Base-by-base conservation (phyloP, 768 basidiomycete genomes). In the Tremella yokohamensis region DNA sequence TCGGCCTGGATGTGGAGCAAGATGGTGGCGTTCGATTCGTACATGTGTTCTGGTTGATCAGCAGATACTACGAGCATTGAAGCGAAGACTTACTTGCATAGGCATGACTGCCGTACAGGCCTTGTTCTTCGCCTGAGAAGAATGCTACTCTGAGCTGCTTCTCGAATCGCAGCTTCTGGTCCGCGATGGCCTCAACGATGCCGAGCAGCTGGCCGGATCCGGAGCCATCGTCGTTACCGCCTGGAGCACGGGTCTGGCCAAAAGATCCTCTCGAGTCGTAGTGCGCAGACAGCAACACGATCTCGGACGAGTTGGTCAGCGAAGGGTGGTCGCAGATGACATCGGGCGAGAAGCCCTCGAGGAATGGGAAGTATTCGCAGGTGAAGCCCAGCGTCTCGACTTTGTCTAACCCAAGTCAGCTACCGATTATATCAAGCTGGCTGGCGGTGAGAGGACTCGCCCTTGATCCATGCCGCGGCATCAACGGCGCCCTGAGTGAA, bases 81-180 rank as follows among this genome's bases (percentile, higher is more conserved):
- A 56, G 22, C 13, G 12, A 40, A n/a, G 7, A 44, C 87, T 72
- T 71, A 89, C 89, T 79, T 13, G 91, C 86, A 73, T 92, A 93
- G 7, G 85, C 84, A 61, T 77, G 82, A 19, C 87, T 89, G 25
- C 92, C 92, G 13, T 84, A 73, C 15, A 92, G 77, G 3, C 92
- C 92, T 70, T 96, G 92, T 66, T 96, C 92, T 72, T 96, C 92
- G 4, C 91, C 92, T 1, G 90, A 87, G 65, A 94, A 94, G 49
- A 85, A 84, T 40, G 84, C 85, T 8, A 96, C 80, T 65, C 89
- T 85, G 16, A 94, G 87, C 65, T 86, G 85, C 70, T 83, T 83
- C 48, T 83, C 80, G 79, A 93, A 92, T 49, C 78, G 81, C 67
- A 94, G 72, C 15, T 83, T 82, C 61, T 83, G 83, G 39, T 83